phyloP scores from a whole-genome alignment of 2,329 filamentous ascomycete genomes.

The Rutstroemia sp. region DNA sequence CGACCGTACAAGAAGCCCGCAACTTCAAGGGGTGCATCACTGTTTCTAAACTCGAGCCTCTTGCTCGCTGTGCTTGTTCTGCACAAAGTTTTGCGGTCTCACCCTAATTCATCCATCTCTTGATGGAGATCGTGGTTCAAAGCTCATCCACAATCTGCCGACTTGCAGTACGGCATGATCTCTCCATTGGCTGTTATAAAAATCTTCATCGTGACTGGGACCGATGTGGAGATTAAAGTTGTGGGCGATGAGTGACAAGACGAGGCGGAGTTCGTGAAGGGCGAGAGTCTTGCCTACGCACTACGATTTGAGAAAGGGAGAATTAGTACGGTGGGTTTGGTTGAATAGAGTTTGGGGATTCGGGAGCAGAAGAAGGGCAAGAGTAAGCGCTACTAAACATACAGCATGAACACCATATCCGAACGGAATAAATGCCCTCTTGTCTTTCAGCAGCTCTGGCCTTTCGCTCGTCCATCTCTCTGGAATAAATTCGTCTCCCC shows the following conservation, averaged over 20 bases:
- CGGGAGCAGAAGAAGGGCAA: too few relatives aligned
- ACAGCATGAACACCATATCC: slow-evolving; percentile 15
- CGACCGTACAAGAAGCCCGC: too few relatives aligned
- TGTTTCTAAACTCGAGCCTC: too few relatives aligned
- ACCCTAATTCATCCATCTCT: too few relatives aligned
- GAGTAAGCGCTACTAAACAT: neutral
- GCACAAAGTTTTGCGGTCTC: too few relatives aligned
- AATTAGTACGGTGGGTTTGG: neutral
- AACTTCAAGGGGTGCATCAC: too few relatives aligned
- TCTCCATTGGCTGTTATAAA: slow-evolving; percentile 10
- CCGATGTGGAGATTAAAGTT: slow-evolving; percentile 11
- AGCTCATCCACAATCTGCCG: slow-evolving; percentile 10
- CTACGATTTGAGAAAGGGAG: neutral
- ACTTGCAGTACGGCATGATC: slow-evolving; percentile 11
- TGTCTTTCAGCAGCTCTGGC: slow-evolving; percentile 9
- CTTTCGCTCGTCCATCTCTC: slow-evolving; percentile 14
- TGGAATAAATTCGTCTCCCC: slow-evolving; percentile 12
- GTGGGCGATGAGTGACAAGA: slow-evolving; percentile 7
- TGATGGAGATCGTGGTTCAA: neutral
- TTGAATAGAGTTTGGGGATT: neutral
- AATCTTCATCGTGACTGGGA: slow-evolving; percentile 9
- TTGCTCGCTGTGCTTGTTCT: too few relatives aligned
- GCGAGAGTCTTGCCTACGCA: slow-evolving; percentile 17
- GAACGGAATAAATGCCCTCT: slow-evolving; percentile 15
- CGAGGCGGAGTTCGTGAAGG: slow-evolving; percentile 13